phyloP scores from a whole-genome alignment of 2,329 filamentous ascomycete genomes.

The Pseudocercospora ulei region DNA sequence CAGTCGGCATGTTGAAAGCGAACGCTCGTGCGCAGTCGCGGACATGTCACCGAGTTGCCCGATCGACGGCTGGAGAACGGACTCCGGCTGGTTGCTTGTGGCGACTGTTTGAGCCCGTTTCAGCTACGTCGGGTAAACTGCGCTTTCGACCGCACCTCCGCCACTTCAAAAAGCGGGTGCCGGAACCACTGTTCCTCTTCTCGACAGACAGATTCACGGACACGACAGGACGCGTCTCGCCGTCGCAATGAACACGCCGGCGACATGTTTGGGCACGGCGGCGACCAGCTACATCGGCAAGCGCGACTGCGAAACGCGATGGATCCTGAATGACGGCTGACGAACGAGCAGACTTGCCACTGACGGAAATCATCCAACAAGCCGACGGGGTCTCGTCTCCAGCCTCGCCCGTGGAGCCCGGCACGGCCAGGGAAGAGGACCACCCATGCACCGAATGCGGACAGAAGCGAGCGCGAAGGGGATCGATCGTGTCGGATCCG shows the following conservation, averaged over 20 bases:
- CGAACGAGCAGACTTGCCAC: constrained; percentile 13
- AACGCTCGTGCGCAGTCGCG: background rate
- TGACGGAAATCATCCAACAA: constrained; percentile 17
- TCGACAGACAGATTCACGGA: no score
- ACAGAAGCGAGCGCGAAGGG: constrained; percentile 13
- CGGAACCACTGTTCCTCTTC: background rate
- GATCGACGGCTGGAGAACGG: constrained; percentile 5
- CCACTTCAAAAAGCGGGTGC: background rate
- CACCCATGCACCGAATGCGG: constrained; percentile 19
- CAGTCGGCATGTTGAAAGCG: background rate
- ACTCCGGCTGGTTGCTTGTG: background rate
- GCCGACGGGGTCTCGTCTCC: constrained; percentile 4
- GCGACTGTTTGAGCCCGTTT: no score
- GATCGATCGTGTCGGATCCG: constrained; percentile 15
- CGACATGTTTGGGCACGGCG: constrained; percentile 1
- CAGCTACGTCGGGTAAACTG: no score
- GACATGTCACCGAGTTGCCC: constrained; percentile 3
- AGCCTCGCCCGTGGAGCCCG: background rate
- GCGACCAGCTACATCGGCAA: background rate
- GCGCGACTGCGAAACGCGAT: background rate
- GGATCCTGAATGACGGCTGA: no score
- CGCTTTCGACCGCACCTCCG: background rate
- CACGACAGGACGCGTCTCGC: no score
- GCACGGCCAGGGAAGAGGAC: constrained; percentile 14
- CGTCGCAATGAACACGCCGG: background rate